Evolutionary conservation across 441 rosid species (phyloP), one percentile per base, ranked within the genome.

Genomic region (Populus hybrid): DNA sequence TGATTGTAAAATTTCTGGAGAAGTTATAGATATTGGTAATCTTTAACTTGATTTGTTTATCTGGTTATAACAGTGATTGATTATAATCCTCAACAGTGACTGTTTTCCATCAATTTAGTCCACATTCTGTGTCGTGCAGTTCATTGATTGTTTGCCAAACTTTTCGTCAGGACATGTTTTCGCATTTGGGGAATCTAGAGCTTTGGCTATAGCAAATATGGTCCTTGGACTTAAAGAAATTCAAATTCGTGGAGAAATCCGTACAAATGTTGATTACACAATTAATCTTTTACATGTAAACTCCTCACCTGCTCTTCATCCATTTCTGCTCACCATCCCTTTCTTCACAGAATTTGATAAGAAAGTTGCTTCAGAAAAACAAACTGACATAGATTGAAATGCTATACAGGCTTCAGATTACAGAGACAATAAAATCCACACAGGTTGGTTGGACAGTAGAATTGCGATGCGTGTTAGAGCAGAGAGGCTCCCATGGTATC

Each of bases 401-500:
- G 70, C 75, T 75, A 35, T 77, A 65, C 91, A 97, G 99, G 99
- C 95, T 86, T 88, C 95, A 77, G 99, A 97, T 84, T 97, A 97
- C 83, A 91, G 91, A 80, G 99, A 93, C 59, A 97, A 97, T 84
- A 95, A 90, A 88, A 95, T 97, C 73, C 99, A 97, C 87, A 95
- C 99, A 14, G 99, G 99, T 79, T 97, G 99, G 99, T 86, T 97
- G 92, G 99, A 97, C 74, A 92, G 99, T 86, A 91, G 99, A 87
- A 97, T 97, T 86, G 99, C 99, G 10, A 93, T 97, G 99, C 92
- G 99, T 77, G 99, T 97, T 82, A 92, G 99, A 88, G 99, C 99
- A 42, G 99, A 97, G 85, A 90, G 99, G 88, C 99, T 99, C 73
- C 94, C 99, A n/a, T 97, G 99, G 99, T 95, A 97, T 90, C 95